Evolutionary conservation across 306 rosid species (phyloP).

Genomic region (Styphnolobium japonicum): DNA sequence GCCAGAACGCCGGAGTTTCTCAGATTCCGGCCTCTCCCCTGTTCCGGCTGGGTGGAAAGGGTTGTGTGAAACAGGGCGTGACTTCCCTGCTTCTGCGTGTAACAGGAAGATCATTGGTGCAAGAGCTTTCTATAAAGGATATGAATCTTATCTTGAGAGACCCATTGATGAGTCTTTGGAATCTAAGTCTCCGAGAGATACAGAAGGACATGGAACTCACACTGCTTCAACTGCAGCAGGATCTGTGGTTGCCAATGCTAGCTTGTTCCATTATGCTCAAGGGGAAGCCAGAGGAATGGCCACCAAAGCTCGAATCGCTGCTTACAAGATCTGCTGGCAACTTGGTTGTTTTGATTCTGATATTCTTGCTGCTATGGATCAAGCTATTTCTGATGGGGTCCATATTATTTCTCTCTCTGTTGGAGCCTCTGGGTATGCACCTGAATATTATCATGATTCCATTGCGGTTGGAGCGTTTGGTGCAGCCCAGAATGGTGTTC

Average conservation of each 20-base stretch:
- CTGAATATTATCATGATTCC: slow-evolving; percentile 58
- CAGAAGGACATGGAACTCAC: slow-evolving; percentile 84
- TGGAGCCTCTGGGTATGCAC: slow-evolving; percentile 60
- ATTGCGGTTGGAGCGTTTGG: slow-evolving; percentile 83
- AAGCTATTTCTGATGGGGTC: slow-evolving; percentile 77
- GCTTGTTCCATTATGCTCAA: slow-evolving; percentile 58
- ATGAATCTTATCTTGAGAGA: slow-evolving; percentile 40
- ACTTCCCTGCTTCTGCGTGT: slow-evolving; percentile 56
- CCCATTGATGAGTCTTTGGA: slow-evolving; percentile 55
- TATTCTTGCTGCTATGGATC: slow-evolving; percentile 93
- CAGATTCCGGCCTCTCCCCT: slow-evolving; percentile 41
- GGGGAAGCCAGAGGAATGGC: slow-evolving; percentile 95
- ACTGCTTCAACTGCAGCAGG: slow-evolving; percentile 87
- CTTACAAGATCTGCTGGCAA: slow-evolving; percentile 83
- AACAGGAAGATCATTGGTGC: slow-evolving; percentile 78
- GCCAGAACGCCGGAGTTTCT: slow-evolving; percentile 73
- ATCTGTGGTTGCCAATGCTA: slow-evolving; percentile 51
- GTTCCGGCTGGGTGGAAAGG: slow-evolving; percentile 71
- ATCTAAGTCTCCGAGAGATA: slow-evolving; percentile 66
- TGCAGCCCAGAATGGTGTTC: slow-evolving; percentile 58
- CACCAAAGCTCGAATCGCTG: slow-evolving; percentile 73
- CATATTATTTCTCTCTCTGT: slow-evolving; percentile 82
- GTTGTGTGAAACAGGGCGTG: slow-evolving; percentile 28
- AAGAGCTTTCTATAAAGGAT: slow-evolving; percentile 55
- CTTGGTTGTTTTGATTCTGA: slow-evolving; percentile 79